A percentile compares a stretch with the other conserved stretches of the same genome.
Evolutionary conservation across 768 basidiomycete genomes (phyloP).

Genomic region (Hygrocybe punicea): DNA sequence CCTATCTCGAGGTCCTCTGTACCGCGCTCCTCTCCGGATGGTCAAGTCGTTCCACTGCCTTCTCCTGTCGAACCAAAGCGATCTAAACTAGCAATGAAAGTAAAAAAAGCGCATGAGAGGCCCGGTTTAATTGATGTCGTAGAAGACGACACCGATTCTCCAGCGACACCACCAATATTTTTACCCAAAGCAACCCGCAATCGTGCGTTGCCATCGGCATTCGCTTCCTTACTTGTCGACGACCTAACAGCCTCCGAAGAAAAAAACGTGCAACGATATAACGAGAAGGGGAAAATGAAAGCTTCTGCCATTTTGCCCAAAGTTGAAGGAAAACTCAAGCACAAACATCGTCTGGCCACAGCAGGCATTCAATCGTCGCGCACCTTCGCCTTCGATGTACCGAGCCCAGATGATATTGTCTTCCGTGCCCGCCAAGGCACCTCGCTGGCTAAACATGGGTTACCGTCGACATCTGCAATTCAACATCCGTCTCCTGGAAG

Average conservation of each 20-base stretch:
- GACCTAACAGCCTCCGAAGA: conserved; percentile 42
- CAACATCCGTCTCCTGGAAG: conserved; percentile 11
- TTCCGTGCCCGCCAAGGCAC: conserved; percentile 78
- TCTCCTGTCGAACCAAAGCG: conserved; percentile 40
- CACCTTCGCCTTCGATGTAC: conserved; percentile 69
- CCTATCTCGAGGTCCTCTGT: conserved; percentile 41
- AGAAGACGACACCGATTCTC: conserved; percentile 39
- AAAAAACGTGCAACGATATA: conserved; percentile 31
- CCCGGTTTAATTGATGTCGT: conserved; percentile 30
- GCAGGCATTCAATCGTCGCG: conserved; percentile 35
- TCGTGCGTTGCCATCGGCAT: conserved; percentile 75
- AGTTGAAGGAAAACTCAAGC: conserved; percentile 20
- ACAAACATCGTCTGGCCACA: conserved; percentile 29
- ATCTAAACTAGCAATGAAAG: conserved; percentile 77
- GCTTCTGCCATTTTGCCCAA: not conserved
- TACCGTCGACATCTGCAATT: conserved; percentile 8
- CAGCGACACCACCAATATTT: conserved; percentile 55
- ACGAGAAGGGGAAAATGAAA: conserved; percentile 21
- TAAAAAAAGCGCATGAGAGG: conserved; percentile 55
- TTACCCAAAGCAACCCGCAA: conserved; percentile 47
- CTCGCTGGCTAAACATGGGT: conserved; percentile 39
- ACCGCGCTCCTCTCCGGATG: conserved; percentile 24
- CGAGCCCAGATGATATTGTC: conserved; percentile 91
- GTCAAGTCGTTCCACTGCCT: conserved; percentile 16
- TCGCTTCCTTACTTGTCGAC: conserved; percentile 68